phyloP scores from a whole-genome alignment of 352 stramenopile species.

The Phytophthora capsici region DNA sequence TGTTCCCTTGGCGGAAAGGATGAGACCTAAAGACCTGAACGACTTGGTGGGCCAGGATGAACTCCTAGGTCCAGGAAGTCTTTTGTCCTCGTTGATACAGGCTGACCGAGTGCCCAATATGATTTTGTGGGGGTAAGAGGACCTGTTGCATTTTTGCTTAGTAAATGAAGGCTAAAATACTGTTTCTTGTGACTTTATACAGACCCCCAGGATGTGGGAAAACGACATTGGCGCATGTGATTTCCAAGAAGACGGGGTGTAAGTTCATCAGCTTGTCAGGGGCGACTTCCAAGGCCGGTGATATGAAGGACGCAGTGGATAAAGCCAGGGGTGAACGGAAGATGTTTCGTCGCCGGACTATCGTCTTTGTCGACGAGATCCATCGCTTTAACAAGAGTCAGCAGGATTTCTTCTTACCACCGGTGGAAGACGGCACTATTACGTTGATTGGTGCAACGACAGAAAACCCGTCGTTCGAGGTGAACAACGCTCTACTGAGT shows the following conservation, averaged over 20 bases:
- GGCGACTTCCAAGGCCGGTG: slow-evolving; percentile 69
- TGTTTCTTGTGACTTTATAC: slow-evolving; percentile 10
- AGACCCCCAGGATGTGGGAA: slow-evolving; percentile 89
- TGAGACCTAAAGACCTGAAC: slow-evolving; percentile 67
- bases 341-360: slow-evolving; percentile 68
- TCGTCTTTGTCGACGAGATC: slow-evolving; percentile 91
- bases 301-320: slow-evolving; percentile 82
- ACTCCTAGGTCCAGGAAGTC: slow-evolving; percentile 65
- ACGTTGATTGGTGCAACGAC: slow-evolving; percentile 91
- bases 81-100: slow-evolving; percentile 65
- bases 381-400: slow-evolving; percentile 91
- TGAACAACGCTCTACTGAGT: slow-evolving; percentile 87
- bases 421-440: slow-evolving; percentile 84
- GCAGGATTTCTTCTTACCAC: slow-evolving; percentile 88
- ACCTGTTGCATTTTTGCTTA: background rate
- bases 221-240: slow-evolving; percentile 83
- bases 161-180: background rate
- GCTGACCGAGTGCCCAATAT: slow-evolving; percentile 82
- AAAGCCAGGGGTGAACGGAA: slow-evolving; percentile 70
- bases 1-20: slow-evolving; percentile 75
- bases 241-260: slow-evolving; percentile 65
- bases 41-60: slow-evolving; percentile 78
- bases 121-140: slow-evolving; percentile 81
- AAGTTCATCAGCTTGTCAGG: slow-evolving; percentile 82
- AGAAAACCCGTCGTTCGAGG: slow-evolving; percentile 90